phyloP scores from a whole-genome alignment of 2,329 filamentous ascomycete genomes.

The Verticillium dahliae region DNA sequence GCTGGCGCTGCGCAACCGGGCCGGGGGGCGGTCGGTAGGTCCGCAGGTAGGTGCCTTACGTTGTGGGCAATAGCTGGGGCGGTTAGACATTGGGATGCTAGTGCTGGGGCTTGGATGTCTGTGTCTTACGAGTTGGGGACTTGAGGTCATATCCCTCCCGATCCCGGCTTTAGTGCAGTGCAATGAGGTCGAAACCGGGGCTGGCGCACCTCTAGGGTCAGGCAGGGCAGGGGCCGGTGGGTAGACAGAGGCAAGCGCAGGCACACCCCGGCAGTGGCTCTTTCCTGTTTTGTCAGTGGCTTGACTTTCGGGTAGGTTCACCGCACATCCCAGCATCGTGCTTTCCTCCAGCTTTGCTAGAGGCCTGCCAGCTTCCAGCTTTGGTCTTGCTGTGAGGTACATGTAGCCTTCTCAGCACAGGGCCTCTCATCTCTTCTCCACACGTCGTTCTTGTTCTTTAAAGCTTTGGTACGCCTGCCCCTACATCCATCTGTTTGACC shows the following conservation, averaged over 20 bases:
- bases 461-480: background rate
- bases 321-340: background rate
- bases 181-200: background rate
- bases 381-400: no score
- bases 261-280: background rate
- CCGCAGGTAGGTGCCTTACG: background rate
- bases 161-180: background rate
- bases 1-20: background rate
- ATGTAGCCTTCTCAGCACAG: no score
- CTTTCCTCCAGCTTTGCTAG: background rate
- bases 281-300: background rate
- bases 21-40: background rate
- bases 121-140: background rate
- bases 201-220: background rate
- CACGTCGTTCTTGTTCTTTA: background rate
- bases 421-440: background rate
- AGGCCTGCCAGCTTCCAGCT: background rate
- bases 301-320: background rate
- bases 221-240: background rate
- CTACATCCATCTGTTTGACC: background rate
- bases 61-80: background rate
- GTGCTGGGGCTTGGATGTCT: background rate
- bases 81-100: background rate
- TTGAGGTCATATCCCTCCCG: background rate
- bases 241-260: background rate